Evolutionary conservation across 192 early-diverging fungal genomes (phyloP).

Genomic region (Funneliformis geosporum): DNA sequence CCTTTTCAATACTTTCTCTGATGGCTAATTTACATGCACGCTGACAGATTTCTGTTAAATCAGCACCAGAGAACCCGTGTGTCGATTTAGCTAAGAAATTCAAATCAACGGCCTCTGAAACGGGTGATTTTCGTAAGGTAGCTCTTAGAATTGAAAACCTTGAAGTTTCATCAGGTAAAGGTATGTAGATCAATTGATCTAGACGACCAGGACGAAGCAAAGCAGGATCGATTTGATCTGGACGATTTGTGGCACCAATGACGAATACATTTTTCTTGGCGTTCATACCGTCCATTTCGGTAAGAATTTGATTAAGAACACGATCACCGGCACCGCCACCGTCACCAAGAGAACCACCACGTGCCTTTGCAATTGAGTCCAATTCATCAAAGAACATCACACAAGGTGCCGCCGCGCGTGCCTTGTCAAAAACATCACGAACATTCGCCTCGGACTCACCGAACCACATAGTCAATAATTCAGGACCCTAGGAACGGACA

Average conservation of each 20-base stretch:
- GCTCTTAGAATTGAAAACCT: slow-evolving; percentile 83
- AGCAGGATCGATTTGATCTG: slow-evolving; percentile 97
- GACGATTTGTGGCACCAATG: slow-evolving; percentile 98
- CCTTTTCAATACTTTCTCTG: slow-evolving; percentile 91
- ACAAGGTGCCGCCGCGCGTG: slow-evolving; percentile 95
- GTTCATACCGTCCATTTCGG: slow-evolving; percentile 99
- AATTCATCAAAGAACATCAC: slow-evolving; percentile 99
- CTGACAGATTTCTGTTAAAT: slow-evolving; percentile 98
- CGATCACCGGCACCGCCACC: slow-evolving; percentile 88
- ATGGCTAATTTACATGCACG: slow-evolving; percentile 97
- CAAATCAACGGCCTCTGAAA: slow-evolving; percentile 79
- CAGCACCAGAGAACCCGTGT: slow-evolving; percentile 96
- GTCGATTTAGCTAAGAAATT: slow-evolving; percentile 84
- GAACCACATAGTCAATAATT: slow-evolving; percentile 99
- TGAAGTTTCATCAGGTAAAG: slow-evolving; percentile 86
- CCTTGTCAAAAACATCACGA: slow-evolving; percentile 99
- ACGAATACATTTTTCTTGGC: slow-evolving; percentile 99
- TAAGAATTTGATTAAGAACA: slow-evolving; percentile 98
- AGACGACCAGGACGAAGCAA: slow-evolving; percentile 97
- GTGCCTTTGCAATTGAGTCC: slow-evolving; percentile 96
- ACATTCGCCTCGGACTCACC: slow-evolving; percentile 99
- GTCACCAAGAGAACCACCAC: slow-evolving; percentile 75
- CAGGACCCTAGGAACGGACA: slow-evolving; percentile 72
- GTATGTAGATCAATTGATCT: slow-evolving; percentile 98
- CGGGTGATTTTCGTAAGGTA: slow-evolving; percentile 92